Conservation (phyloP, 1,284 basidiomycete species). For the Fomitopsis pinicola region DNA sequence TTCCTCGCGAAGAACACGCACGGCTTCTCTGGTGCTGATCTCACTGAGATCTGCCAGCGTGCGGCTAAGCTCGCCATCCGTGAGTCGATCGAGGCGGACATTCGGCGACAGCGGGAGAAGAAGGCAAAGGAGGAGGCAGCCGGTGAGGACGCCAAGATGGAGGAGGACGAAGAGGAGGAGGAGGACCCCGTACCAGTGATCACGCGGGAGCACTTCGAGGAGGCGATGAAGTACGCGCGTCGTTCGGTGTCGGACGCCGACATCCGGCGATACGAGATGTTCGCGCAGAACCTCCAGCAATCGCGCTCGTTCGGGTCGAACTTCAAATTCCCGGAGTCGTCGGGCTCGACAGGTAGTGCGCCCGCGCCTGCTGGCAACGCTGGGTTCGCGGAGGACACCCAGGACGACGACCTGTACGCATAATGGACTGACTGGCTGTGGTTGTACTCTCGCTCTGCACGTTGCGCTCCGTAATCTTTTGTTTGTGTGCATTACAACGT, state of each 20-base stretch:
- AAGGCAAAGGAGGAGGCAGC: slow-evolving; percentile 76
- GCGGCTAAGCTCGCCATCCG: slow-evolving; percentile 97
- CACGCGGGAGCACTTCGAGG: slow-evolving; percentile 93
- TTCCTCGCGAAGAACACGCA: slow-evolving; percentile 95
- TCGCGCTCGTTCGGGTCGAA: slow-evolving; percentile 83
- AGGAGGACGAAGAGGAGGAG: slow-evolving; percentile 69
- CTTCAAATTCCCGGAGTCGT: slow-evolving; percentile 95
- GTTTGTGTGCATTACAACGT: slow-evolving; percentile 6
- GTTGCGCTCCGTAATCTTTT: neutral
- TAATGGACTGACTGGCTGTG: slow-evolving; percentile 26
- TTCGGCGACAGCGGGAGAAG: slow-evolving; percentile 77
- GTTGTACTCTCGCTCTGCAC: neutral
- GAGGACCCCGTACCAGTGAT: slow-evolving; percentile 98
- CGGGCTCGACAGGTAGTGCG: slow-evolving; percentile 42
- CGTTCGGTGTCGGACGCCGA: slow-evolving; percentile 93
- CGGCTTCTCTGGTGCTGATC: slow-evolving; percentile 98
- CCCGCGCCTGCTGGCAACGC: slow-evolving; percentile 59
- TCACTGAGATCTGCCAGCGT: slow-evolving; percentile 98
- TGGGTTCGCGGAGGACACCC: slow-evolving; percentile 76
- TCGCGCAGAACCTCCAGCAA: slow-evolving; percentile 86
- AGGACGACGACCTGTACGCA: slow-evolving; percentile 88
- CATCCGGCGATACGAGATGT: slow-evolving; percentile 93
- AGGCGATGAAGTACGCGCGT: slow-evolving; percentile 93
- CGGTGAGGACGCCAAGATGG: slow-evolving; percentile 67
- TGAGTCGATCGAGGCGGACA: slow-evolving; percentile 92